phyloP scores from a whole-genome alignment of 805 yeast genomes.

The Cyberlindnera nakhonratchasimensis region DNA sequence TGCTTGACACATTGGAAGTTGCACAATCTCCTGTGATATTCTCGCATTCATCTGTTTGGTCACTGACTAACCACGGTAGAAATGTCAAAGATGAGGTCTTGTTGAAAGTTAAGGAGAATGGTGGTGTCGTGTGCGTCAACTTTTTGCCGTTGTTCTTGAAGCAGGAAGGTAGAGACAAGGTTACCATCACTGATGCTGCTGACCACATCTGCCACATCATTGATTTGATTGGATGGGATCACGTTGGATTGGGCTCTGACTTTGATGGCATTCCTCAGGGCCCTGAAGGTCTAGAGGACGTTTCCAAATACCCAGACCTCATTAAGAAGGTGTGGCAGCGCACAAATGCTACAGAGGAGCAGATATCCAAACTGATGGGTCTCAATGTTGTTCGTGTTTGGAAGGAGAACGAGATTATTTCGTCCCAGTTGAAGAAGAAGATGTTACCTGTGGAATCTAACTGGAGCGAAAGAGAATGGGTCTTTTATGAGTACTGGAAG shows the following conservation, averaged over 20 bases:
- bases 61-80: constrained; percentile 40
- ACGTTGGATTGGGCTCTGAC: constrained; percentile 50
- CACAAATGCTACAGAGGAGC: constrained; percentile 41
- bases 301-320: constrained; percentile 51
- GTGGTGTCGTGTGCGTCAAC: constrained; percentile 47
- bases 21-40: constrained; percentile 46
- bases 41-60: constrained; percentile 46
- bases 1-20: constrained; percentile 40
- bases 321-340: constrained; percentile 33
- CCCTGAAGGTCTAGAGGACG: constrained; percentile 52
- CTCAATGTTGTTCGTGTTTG: constrained; percentile 44
- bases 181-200: constrained; percentile 46
- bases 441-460: constrained; percentile 20
- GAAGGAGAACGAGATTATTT: constrained; percentile 37
- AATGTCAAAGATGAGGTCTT: constrained; percentile 49
- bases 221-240: constrained; percentile 46
- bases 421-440: constrained; percentile 24
- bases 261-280: constrained; percentile 50
- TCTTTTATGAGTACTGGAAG: constrained; percentile 32
- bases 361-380: constrained; percentile 43
- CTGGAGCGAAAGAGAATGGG: constrained; percentile 40
- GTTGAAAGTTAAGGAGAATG: constrained; percentile 35
- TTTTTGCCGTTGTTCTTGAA: constrained; percentile 41
- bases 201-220: constrained; percentile 43
- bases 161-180: constrained; percentile 18